Percentiles rank a stretch among this genome's conserved stretches.
Conservation (phyloP, 495 filamentous ascomycete species). For the Tuber calosporum region DNA sequence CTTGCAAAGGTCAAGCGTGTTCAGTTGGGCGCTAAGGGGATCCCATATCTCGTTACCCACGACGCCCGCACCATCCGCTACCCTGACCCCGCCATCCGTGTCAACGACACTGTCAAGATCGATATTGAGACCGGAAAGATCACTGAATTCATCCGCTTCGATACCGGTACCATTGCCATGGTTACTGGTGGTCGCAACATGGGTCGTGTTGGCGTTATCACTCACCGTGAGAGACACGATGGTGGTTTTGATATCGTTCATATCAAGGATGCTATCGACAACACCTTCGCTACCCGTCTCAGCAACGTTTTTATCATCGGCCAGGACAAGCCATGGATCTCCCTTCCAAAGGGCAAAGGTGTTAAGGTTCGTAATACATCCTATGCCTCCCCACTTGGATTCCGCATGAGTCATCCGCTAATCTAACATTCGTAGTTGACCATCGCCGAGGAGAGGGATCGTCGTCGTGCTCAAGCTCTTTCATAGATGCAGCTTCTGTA, state of each 20-base stretch:
- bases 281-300: conserved; percentile 97
- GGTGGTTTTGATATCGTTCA: conserved; percentile 99
- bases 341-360: conserved; percentile 98
- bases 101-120: conserved; percentile 99
- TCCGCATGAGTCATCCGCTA: conserved; percentile 7
- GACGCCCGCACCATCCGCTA: conserved; percentile 99
- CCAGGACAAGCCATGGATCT: conserved; percentile 95
- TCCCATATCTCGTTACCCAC: conserved; percentile 99
- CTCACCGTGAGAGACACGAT: conserved; percentile 98
- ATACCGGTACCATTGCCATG: conserved; percentile 96
- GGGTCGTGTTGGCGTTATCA: conserved; percentile 99
- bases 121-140: conserved; percentile 96
- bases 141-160: conserved; percentile 89
- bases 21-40: conserved; percentile 96
- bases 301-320: conserved; percentile 98
- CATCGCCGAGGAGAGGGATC: conserved; percentile 97
- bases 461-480: conserved; percentile 60
- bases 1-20: conserved; percentile 99
- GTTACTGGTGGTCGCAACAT: conserved; percentile 98
- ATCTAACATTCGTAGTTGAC: conserved; percentile 54
- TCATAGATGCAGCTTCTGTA: conserved; percentile 9
- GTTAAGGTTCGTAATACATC: conserved; percentile 62
- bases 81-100: conserved; percentile 94
- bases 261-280: conserved; percentile 99
- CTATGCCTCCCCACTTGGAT: neutral